Conservation (phyloP, 2,329 filamentous ascomycete genomes). For the Fusarium sp. region DNA sequence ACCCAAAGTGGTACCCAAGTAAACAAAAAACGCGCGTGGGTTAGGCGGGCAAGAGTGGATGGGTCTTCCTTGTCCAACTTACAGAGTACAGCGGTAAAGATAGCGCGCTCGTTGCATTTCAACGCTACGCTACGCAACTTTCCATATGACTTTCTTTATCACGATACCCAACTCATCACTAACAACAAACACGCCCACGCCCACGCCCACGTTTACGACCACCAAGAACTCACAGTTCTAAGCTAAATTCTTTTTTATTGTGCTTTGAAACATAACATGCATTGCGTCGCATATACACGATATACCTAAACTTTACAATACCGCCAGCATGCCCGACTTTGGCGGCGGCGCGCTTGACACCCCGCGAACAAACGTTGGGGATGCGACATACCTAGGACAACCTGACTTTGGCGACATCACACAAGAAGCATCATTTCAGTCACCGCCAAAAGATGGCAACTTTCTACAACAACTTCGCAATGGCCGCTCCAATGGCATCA, state of each 20-base stretch:
- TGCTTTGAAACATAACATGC: conserved; percentile 34
- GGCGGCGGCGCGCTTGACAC: conserved; percentile 77
- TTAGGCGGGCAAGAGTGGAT: conserved; percentile 24
- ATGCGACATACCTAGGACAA: conserved; percentile 82
- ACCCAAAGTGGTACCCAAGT: conserved; percentile 53
- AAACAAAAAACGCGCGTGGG: conserved; percentile 55
- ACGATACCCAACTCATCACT: conserved; percentile 27
- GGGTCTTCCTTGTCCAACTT: conserved; percentile 29
- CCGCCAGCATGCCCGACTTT: conserved; percentile 69
- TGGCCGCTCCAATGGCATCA: conserved; percentile 66
- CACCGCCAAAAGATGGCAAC: conserved; percentile 75
- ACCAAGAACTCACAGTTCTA: conserved; percentile 4
- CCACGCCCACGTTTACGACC: conserved; percentile 14
- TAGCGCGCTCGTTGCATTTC: conserved; percentile 41
- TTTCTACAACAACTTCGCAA: conserved; percentile 80
- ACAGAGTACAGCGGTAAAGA: conserved; percentile 34
- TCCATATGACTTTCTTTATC: conserved; percentile 32
- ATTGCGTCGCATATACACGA: conserved; percentile 26
- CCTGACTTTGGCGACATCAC: conserved; percentile 82
- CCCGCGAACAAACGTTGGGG: conserved; percentile 84
- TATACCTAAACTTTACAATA: conserved; percentile 36
- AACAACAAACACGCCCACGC: conserved; percentile 37
- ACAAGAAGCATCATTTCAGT: conserved; percentile 87
- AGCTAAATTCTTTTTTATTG: neutral
- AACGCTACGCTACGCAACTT: conserved; percentile 28